A percentile compares a stretch with the other conserved stretches of the same genome.
phyloP scores from a whole-genome alignment of 805 yeast species.

The Zygosaccharomyces kombuchaensis region DNA sequence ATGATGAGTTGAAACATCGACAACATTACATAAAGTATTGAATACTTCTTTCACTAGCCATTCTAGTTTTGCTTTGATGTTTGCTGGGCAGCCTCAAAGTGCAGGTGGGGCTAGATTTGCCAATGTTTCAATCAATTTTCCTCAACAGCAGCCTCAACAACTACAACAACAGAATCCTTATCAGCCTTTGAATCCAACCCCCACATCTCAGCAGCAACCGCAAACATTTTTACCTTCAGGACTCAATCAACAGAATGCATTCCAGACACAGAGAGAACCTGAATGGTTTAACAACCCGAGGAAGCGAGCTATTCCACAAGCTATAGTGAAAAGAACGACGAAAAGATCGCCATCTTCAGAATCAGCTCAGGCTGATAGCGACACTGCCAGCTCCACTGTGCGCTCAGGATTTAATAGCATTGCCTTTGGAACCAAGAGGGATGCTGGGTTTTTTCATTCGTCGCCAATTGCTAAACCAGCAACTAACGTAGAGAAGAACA shows the following conservation, averaged over 20 bases:
- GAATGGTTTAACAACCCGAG: constrained; percentile 42
- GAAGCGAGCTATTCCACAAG: constrained; percentile 46
- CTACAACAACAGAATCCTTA: constrained; percentile 13
- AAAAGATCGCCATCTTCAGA: constrained; percentile 15
- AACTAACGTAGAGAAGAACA: constrained; percentile 22
- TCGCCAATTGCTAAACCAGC: constrained; percentile 8
- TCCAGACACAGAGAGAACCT: constrained; percentile 23
- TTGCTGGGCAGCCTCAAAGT: constrained; percentile 12
- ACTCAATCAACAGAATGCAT: constrained; percentile 27
- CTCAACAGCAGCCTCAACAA: constrained; percentile 24
- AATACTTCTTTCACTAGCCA: background rate
- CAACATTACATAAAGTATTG: background rate
- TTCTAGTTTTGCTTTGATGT: constrained; percentile 8
- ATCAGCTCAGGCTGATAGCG: constrained; percentile 8
- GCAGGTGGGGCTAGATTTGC: constrained; percentile 17
- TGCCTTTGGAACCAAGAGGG: constrained; percentile 38
- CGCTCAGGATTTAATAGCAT: constrained; percentile 37
- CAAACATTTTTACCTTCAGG: constrained; percentile 22
- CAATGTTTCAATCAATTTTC: constrained; percentile 21
- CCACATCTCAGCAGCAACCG: constrained; percentile 32
- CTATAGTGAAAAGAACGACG: constrained; percentile 41
- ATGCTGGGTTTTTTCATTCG: constrained; percentile 13
- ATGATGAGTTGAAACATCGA: background rate
- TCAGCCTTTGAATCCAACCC: constrained; percentile 19
- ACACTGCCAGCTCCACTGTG: constrained; percentile 9